Evolutionary conservation across 2,329 filamentous ascomycete genomes (phyloP).

Genomic region (Nannizziopsis arthrosporioides): DNA sequence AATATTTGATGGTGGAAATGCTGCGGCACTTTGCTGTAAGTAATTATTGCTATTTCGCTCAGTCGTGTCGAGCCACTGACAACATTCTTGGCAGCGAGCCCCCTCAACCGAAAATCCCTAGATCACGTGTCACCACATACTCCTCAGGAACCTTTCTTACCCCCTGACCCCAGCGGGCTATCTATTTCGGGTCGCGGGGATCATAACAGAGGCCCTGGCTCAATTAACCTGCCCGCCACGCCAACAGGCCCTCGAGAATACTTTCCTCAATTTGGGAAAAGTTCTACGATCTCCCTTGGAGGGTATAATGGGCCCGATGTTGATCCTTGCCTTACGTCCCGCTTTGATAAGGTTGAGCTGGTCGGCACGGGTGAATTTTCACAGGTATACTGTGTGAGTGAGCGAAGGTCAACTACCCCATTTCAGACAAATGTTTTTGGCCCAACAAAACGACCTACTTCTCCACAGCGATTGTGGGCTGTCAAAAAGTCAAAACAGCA

Average conservation of each 20-base stretch:
- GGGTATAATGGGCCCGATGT: conserved; percentile 59
- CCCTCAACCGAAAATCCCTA: conserved; percentile 45
- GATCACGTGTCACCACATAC: conserved; percentile 57
- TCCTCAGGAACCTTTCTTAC: conserved; percentile 60
- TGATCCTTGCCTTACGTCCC: conserved; percentile 59
- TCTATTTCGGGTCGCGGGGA: conserved; percentile 60
- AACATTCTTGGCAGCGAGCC: conserved; percentile 46
- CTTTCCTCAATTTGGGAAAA: conserved; percentile 46
- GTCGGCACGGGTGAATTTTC: conserved; percentile 89
- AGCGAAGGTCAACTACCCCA: conserved; percentile 9
- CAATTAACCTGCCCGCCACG: conserved; percentile 58
- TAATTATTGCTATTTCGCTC: conserved; percentile 6
- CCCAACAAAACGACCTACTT: conserved; percentile 31
- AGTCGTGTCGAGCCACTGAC: too few species aligned
- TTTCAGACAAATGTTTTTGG: conserved; percentile 42
- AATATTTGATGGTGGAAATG: conserved; percentile 18
- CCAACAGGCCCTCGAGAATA: conserved; percentile 58
- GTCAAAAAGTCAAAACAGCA: conserved; percentile 87
- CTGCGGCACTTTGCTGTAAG: conserved; percentile 28
- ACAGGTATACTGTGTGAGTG: conserved; percentile 53
- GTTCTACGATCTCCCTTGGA: conserved; percentile 58
- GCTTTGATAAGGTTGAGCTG: conserved; percentile 70
- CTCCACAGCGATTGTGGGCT: conserved; percentile 59
- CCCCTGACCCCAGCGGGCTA: conserved; percentile 68
- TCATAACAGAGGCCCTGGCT: conserved; percentile 34